Evolutionary conservation across 192 early-diverging fungal genomes (phyloP), one percentile per base, ranked within the genome.

Genomic region (Powellomyces hirtus): DNA sequence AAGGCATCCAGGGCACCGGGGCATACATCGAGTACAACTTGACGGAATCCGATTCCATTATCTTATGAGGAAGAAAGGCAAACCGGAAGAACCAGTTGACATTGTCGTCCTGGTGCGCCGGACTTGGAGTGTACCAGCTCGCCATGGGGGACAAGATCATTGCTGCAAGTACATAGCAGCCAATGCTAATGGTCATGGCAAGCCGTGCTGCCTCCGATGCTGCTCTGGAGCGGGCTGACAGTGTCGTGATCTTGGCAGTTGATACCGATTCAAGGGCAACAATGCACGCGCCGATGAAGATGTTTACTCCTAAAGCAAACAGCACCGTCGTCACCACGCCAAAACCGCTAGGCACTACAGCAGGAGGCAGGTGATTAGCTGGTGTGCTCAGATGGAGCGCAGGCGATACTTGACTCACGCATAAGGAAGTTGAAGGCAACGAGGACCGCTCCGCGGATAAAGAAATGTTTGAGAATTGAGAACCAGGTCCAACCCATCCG

Each of bases 251-350:
- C 8, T 31, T 26, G 13, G 8, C 27, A 10, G 62, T 34, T 24
- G 63, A 14, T 8, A 13, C 1, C 24, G 16, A 7, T 60, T 78
- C 77, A 0, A 72, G 37, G 37, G 14, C 5, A 18, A 78, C n/a
- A 24, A 75, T 51, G 26, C 68, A 20, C 10, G 77, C 11, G 7
- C 64, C 77, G 31, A 79, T 65, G 64, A 79, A 73, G 18, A 79
- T 73, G 62, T 76, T 62, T 36, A 75, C 30, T 13, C 77, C 77
- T 29, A 79, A 70, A 2, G 74, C 70, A 51, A 75, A 75, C 4
- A 79, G 67, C 0, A 79, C 77, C 14, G 77, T 73, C 10, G 73
- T 72, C 5, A 68, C 37, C 22, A 59, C 4, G 33, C 7, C 7
- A 22, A 56, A 31, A 18, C 29, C 26, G 14, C 4, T 2, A 18